Conservation (phyloP, 371 early-diverging fungal species). For the Entomophthora muscae region DNA sequence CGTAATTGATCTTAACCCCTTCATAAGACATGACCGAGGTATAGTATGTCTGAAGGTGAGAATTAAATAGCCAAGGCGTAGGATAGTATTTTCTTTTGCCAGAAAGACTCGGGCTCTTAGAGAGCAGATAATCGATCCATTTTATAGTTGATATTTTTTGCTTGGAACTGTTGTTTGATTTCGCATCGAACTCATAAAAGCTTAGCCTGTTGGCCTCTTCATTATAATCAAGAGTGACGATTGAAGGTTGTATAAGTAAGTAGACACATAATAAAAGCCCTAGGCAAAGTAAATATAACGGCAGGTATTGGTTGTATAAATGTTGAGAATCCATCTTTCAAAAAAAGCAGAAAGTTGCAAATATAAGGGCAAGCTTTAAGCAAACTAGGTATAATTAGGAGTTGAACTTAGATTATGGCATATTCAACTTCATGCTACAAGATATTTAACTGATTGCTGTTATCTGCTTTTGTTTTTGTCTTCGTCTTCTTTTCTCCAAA, state of each 20-base stretch:
- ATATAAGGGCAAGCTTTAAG: no score
- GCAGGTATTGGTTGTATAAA: no score
- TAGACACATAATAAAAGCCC: background rate
- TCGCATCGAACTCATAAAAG: background rate
- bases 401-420: no score
- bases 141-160: background rate
- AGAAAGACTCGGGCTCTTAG: background rate
- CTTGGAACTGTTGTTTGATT: background rate
- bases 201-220: background rate
- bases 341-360: no score
- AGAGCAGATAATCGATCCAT: background rate
- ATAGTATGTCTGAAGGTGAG: slow-evolving; percentile 40
- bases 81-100: slow-evolving; percentile 15
- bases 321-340: no score
- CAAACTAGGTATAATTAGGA: no score
- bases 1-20: slow-evolving; percentile 25
- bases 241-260: background rate
- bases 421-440: no score
- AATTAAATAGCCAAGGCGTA: slow-evolving; percentile 34
- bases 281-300: background rate
- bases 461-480: no score
- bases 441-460: no score
- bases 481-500: no score
- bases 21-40: slow-evolving; percentile 20
- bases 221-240: background rate